Base-by-base conservation (phyloP, 192 early-diverging fungal genomes). In the Rhizoclosmatium sp. region DNA sequence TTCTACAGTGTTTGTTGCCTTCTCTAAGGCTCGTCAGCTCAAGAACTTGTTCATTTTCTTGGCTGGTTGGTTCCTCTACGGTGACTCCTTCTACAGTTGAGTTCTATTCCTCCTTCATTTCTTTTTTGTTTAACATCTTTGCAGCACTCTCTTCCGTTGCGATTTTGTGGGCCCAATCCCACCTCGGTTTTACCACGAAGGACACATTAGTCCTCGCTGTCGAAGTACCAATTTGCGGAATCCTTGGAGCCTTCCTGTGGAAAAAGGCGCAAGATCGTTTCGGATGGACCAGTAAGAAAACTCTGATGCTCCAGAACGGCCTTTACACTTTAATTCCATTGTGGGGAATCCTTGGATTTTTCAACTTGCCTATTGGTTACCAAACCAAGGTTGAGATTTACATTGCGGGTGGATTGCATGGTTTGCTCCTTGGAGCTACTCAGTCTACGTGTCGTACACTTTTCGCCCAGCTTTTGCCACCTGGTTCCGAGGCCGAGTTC, bases 401-500 rank as follows among this genome's bases (percentile, higher is more conserved):
- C 84, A 67, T 88, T 47, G 64, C 90, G 5, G 84, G 83, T 46
- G 81, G 86, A 16, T 90, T 87, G 68, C 89, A 88, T 45, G 93
- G 93, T 2, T 73, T 94, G 9, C 82, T 92, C 65, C 75, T 90
- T 42, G 93, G 91, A 3, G 51, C 9, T 21, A 76, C 73, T 0
- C 76, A 82, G 49, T 67, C 47, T 39, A 90, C 87, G 76, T 90
- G 87, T 51, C 86, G 92, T 14, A 89, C 87, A 41, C 65, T 93
- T 72, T 92, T 91, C 68, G 86, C 88, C 2, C 88, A 92, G 58
- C 79, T 94, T 69, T 66, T 89, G 0, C 93, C 93, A 0, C 85
- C 83, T 42, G 92, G 92, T 31, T 85, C 83, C 47, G 93, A 93
- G 64, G 84, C 89, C 12, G 82, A 92, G 78, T 93, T 94, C 84